Percentiles rank a stretch among this genome's conserved stretches.
These are phyloP conservation scores for Sugiyamaella smithiae DNA, from an alignment of 805 yeast species.

Conservation along the genomic window DNA sequence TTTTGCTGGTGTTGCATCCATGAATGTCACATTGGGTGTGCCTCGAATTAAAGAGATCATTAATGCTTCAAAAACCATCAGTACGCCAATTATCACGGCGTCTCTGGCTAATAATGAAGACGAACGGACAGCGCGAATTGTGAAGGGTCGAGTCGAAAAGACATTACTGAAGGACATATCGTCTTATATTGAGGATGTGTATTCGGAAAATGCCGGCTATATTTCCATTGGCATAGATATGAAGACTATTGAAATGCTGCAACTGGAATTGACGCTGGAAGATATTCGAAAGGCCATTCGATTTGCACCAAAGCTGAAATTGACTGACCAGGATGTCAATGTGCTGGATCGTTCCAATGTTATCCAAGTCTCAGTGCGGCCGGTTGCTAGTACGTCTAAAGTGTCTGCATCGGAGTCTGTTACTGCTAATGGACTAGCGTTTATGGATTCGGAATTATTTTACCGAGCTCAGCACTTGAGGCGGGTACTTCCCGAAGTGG, in stretches of 20 bases:
- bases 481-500: constrained; percentile 79
- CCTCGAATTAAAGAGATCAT: constrained; percentile 99
- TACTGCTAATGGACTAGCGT: constrained; percentile 33
- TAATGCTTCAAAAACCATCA: constrained; percentile 91
- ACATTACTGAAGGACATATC: constrained; percentile 85
- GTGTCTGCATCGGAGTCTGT: constrained; percentile 39
- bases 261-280: constrained; percentile 81
- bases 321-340: constrained; percentile 66
- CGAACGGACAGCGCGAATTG: constrained; percentile 97
- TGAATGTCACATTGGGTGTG: constrained; percentile 98
- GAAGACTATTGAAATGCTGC: constrained; percentile 81
- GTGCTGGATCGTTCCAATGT: constrained; percentile 63
- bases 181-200: constrained; percentile 89
- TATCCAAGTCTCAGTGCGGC: constrained; percentile 27
- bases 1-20: constrained; percentile 99
- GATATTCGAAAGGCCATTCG: constrained; percentile 82
- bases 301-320: constrained; percentile 85
- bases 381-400: constrained; percentile 53
- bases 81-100: constrained; percentile 96
- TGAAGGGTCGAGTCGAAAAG: constrained; percentile 95
- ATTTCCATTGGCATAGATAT: constrained; percentile 79
- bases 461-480: constrained; percentile 87
- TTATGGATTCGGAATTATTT: constrained; percentile 54
- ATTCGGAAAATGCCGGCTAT: constrained; percentile 72
- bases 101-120: constrained; percentile 88